Evolutionary conservation across 2,329 filamentous ascomycete species (phyloP).

Genomic region (Paecilomyces sp.): DNA sequence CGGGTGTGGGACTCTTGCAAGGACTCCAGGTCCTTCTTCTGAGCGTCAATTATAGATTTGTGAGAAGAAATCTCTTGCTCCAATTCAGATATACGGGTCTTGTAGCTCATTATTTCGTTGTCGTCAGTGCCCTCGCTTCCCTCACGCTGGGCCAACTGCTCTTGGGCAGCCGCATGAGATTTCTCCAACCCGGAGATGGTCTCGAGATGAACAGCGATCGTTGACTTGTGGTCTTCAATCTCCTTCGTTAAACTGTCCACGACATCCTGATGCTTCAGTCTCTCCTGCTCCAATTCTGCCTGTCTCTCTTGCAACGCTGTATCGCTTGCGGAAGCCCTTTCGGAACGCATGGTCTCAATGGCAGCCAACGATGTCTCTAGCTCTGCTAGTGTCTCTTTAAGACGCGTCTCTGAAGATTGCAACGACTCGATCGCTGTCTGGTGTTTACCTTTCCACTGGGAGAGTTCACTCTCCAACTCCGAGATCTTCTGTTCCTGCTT

Average conservation of each 20-base stretch:
- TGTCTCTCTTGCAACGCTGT: slow-evolving; percentile 26
- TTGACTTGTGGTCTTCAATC: slow-evolving; percentile 72
- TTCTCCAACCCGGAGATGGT: slow-evolving; percentile 70
- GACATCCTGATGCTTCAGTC: slow-evolving; percentile 52
- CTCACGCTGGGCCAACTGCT: slow-evolving; percentile 61
- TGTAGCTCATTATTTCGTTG: slow-evolving; percentile 39
- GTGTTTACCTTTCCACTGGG: slow-evolving; percentile 70
- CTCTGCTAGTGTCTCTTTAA: slow-evolving; percentile 64
- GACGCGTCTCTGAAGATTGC: slow-evolving; percentile 63
- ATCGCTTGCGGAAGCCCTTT: slow-evolving; percentile 29
- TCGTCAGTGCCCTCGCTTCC: slow-evolving; percentile 52
- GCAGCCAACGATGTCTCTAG: slow-evolving; percentile 61
- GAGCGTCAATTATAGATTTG: slow-evolving; percentile 47
- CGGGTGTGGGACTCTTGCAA: slow-evolving; percentile 47
- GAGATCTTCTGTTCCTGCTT: slow-evolving; percentile 53
- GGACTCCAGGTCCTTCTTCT: slow-evolving; percentile 47
- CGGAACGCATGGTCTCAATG: slow-evolving; percentile 39
- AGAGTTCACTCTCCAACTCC: slow-evolving; percentile 64
- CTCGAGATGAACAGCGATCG: slow-evolving; percentile 60
- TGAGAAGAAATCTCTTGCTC: slow-evolving; percentile 52
- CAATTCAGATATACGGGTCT: slow-evolving; percentile 44
- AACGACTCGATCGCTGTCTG: slow-evolving; percentile 62
- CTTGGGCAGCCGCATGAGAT: slow-evolving; percentile 58
- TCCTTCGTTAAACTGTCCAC: slow-evolving; percentile 61
- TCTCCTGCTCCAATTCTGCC: slow-evolving; percentile 42